Evolutionary conservation across 116 monocot species (phyloP), one percentile per base, ranked within the genome.

Genomic region (Papilionanthe hybrid): DNA sequence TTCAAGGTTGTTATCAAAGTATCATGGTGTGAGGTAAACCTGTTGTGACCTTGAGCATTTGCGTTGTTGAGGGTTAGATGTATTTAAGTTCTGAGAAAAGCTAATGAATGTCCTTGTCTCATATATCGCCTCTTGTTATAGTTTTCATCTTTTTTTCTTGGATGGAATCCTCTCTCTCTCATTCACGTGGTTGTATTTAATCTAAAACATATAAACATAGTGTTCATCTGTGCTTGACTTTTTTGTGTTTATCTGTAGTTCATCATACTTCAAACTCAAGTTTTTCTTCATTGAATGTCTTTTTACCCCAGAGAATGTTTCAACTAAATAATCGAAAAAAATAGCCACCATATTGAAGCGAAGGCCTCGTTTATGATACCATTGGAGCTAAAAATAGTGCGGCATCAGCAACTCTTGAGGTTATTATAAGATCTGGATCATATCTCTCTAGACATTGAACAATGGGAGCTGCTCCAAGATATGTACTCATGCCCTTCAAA

Each of bases 351-450:
- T 7, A 68, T 27, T 68, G 68, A 69, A 37, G 69, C 5, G 1
- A 79, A 42, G 1, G 12, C 11, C 23, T 41, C 53, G 42, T 42
- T 78, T 58, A 49, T 13, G 85, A 81, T 91, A 98, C 98, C 94
- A 98, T 94, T 50, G 98, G 98, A 81, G 88, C 93, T 81, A 94
- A 82, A 81, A 98, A 98, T 25, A 98, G 84, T 42, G 94, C 88
- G 81, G 94, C 93, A 90, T 98, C 98, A 72, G 98, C 94, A 85
- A 94, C 87, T 55, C 98, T 76, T 77, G 98, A 94, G 75, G 98
- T 93, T 55, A 98, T 89, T 60, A 94, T 72, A 76, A 94, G 89
- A 75, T 99, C 81, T 77, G 99, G 94, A 32, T 90, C 80, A 67
- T 91, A 90, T 19, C 75, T 94, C 85, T 99, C 91, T 60, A 99